Conservation (phyloP, 2,329 filamentous ascomycete genomes). For the Plenodomus tracheiphilus region DNA sequence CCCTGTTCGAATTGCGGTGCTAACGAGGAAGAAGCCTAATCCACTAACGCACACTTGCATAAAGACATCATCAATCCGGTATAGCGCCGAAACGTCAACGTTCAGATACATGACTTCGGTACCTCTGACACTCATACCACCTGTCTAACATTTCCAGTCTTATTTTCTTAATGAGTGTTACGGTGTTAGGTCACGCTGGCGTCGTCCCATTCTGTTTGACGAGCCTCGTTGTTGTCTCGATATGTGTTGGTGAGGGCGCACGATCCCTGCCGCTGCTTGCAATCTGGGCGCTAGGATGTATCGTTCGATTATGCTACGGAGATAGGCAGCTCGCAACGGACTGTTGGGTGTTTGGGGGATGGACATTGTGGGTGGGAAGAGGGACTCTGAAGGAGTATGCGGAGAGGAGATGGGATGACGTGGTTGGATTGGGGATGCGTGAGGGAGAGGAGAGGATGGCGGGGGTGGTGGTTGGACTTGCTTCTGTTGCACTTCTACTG, state of each 20-base stretch:
- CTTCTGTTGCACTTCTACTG: slow-evolving; percentile 7
- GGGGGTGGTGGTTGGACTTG: slow-evolving; percentile 13
- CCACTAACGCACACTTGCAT: slow-evolving; percentile 12
- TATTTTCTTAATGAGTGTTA: slow-evolving; percentile 15
- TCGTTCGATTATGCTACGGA: slow-evolving; percentile 15
- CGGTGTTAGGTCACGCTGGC: slow-evolving; percentile 11
- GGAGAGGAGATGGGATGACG: slow-evolving; percentile 14
- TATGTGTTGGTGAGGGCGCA: slow-evolving; percentile 8
- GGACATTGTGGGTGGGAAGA: slow-evolving; percentile 12
- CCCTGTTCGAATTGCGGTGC: too few species aligned
- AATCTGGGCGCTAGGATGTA: slow-evolving; percentile 23
- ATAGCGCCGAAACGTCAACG: slow-evolving; percentile 20
- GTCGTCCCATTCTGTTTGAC: slow-evolving; percentile 8
- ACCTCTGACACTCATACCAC: slow-evolving; percentile 1
- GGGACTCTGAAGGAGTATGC: slow-evolving; percentile 7
- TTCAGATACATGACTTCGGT: slow-evolving; percentile 9
- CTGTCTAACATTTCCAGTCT: slow-evolving; percentile 8
- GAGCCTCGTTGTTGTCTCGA: slow-evolving; percentile 7
- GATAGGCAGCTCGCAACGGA: slow-evolving; percentile 28
- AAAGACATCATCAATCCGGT: slow-evolving; percentile 20
- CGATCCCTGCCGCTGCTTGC: slow-evolving; percentile 22
- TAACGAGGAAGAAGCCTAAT: neutral
- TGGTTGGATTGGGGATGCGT: slow-evolving; percentile 7
- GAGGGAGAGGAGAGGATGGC: slow-evolving; percentile 1
- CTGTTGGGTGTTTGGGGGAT: slow-evolving; percentile 17